Conservation (phyloP, 2,329 filamentous ascomycete genomes). For the Alternaria viburni region DNA sequence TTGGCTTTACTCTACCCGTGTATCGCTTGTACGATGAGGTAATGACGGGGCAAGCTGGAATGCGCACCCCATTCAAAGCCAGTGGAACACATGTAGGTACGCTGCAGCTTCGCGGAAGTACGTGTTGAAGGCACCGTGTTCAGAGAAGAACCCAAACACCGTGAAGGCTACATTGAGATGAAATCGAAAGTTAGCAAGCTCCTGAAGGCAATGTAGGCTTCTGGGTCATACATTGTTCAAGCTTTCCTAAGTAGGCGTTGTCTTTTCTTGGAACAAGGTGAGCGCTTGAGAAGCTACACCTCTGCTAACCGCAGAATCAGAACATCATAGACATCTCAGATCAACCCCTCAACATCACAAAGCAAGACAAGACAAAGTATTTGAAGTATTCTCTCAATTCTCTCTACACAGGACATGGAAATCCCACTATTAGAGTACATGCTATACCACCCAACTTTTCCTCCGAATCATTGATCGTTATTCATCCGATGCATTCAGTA, state of each 20-base stretch:
- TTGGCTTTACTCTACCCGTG: too few species aligned
- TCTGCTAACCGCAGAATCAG: neutral
- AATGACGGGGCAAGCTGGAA: too few species aligned
- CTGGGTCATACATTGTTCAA: too few species aligned
- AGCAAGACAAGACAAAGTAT: neutral
- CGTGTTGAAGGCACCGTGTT: too few species aligned
- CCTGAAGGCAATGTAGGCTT: neutral
- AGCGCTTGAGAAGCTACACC: neutral
- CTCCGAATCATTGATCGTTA: conserved; percentile 46
- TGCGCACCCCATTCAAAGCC: too few species aligned
- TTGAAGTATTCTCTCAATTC: conserved; percentile 35
- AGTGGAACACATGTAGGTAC: too few species aligned
- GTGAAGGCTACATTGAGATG: neutral
- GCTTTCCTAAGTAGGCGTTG: too few species aligned
- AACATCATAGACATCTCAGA: neutral
- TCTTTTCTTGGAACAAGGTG: neutral
- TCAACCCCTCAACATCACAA: conserved; percentile 7
- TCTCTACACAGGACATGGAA: conserved; percentile 32
- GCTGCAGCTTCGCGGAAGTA: too few species aligned
- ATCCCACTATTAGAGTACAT: conserved; percentile 43
- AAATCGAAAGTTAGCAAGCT: neutral
- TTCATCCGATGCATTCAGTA: conserved; percentile 44
- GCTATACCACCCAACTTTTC: conserved; percentile 42
- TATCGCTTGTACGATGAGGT: too few species aligned
- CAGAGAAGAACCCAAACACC: neutral